A percentile compares a stretch with the other conserved stretches of the same genome.
Evolutionary conservation across 805 yeast genomes (phyloP).

Genomic region (Starmerella tilneyi): DNA sequence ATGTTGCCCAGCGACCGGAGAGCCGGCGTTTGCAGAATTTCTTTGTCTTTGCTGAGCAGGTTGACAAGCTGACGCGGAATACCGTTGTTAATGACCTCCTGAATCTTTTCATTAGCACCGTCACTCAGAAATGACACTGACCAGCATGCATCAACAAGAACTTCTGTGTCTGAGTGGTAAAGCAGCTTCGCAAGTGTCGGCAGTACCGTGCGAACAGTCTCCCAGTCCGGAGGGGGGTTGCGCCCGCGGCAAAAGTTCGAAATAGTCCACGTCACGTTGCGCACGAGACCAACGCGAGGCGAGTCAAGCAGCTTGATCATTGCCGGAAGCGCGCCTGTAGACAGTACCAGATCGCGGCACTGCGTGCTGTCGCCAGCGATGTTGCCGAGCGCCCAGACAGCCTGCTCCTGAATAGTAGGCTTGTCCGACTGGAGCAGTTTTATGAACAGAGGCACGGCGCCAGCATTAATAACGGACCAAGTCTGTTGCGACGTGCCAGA

Average conservation of each 20-base stretch:
- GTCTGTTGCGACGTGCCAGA: slow-evolving; percentile 90
- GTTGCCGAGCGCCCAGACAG: slow-evolving; percentile 98
- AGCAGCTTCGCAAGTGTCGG: slow-evolving; percentile 88
- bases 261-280: slow-evolving; percentile 97
- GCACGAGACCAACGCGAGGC: slow-evolving; percentile 68
- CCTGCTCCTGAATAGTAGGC: slow-evolving; percentile 92
- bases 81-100: slow-evolving; percentile 92
- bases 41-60: slow-evolving; percentile 70
- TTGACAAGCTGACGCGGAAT: slow-evolving; percentile 92
- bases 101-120: slow-evolving; percentile 86
- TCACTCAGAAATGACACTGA: slow-evolving; percentile 91
- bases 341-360: slow-evolving; percentile 80
- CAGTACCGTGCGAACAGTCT: slow-evolving; percentile 68
- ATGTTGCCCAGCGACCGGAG: slow-evolving; percentile 95
- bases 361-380: slow-evolving; percentile 94
- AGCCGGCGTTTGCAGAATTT: slow-evolving; percentile 91
- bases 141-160: slow-evolving; percentile 97
- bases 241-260: slow-evolving; percentile 95
- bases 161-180: slow-evolving; percentile 83
- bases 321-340: slow-evolving; percentile 81
- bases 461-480: slow-evolving; percentile 77
- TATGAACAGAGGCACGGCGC: slow-evolving; percentile 89
- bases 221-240: slow-evolving; percentile 94
- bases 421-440: slow-evolving; percentile 69
- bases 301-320: slow-evolving; percentile 69